phyloP scores from a whole-genome alignment of 2,329 filamentous ascomycete genomes.

The Boeremia exigua region DNA sequence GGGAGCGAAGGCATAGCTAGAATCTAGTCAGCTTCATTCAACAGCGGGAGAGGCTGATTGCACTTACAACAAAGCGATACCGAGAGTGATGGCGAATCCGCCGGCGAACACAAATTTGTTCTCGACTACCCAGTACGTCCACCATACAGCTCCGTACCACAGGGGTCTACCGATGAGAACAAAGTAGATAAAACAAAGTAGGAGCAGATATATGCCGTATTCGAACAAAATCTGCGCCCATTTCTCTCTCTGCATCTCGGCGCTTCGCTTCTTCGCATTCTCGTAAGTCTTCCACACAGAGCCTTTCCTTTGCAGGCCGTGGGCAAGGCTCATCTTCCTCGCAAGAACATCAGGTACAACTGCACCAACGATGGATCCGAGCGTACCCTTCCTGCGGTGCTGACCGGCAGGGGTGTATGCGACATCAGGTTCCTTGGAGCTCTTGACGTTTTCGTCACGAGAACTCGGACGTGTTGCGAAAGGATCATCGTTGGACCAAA shows the following conservation, averaged over 20 bases:
- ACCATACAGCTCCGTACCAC: conserved; percentile 55
- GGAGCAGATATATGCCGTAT: conserved; percentile 46
- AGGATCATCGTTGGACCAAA: conserved; percentile 21
- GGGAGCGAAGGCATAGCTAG: conserved; percentile 34
- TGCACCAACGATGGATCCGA: conserved; percentile 25
- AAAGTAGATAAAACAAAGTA: conserved; percentile 52
- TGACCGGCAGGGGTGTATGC: conserved; percentile 10
- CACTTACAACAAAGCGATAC: conserved; percentile 45
- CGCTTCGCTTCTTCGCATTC: conserved; percentile 31
- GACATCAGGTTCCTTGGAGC: conserved; percentile 17
- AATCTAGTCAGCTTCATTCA: background rate
- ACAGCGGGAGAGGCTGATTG: background rate
- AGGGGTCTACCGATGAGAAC: conserved; percentile 55
- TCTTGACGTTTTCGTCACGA: conserved; percentile 3
- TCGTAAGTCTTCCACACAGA: conserved; percentile 31
- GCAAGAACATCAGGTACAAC: conserved; percentile 24
- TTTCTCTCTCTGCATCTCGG: conserved; percentile 37
- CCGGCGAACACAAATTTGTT: conserved; percentile 51
- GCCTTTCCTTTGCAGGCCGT: conserved; percentile 16
- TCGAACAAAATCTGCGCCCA: conserved; percentile 50
- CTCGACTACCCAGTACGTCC: conserved; percentile 51
- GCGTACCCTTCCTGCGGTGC: conserved; percentile 17
- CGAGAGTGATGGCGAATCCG: conserved; percentile 51
- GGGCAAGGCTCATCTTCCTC: conserved; percentile 25
- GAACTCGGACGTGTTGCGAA: conserved; percentile 20